These are phyloP conservation scores for Colletotrichum sp. DNA, from an alignment of 2,329 filamentous ascomycete species.

Conservation along the genomic window DNA sequence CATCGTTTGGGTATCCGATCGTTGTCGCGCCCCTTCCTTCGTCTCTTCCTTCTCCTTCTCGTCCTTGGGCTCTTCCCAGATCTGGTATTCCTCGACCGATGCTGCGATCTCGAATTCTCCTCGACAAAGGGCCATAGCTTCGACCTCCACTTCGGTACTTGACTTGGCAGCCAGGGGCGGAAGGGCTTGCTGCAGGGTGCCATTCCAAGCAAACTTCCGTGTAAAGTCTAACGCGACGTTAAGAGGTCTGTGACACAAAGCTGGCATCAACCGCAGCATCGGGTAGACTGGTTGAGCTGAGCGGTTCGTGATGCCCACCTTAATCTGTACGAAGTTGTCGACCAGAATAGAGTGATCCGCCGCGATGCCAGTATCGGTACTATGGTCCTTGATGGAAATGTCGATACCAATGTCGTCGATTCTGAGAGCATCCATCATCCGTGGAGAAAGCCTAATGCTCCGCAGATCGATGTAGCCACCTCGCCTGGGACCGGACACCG, in stretches of 20 bases:
- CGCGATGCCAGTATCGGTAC: slow-evolving; percentile 10
- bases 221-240: slow-evolving; percentile 80
- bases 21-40: slow-evolving; percentile 36
- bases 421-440: slow-evolving; percentile 85
- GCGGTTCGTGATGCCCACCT: slow-evolving; percentile 76
- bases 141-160: slow-evolving; percentile 66
- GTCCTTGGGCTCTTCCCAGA: slow-evolving; percentile 44
- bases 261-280: slow-evolving; percentile 77
- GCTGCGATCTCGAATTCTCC: slow-evolving; percentile 85
- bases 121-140: slow-evolving; percentile 76
- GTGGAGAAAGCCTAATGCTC: slow-evolving; percentile 71
- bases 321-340: slow-evolving; percentile 73
- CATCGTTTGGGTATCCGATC: slow-evolving; percentile 61
- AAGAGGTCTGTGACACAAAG: slow-evolving; percentile 73
- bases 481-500: slow-evolving; percentile 53
- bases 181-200: slow-evolving; percentile 77
- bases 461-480: slow-evolving; percentile 78
- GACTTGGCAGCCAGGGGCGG: slow-evolving; percentile 65
- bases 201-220: slow-evolving; percentile 84
- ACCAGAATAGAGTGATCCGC: slow-evolving; percentile 37
- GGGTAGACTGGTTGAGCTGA: slow-evolving; percentile 71
- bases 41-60: slow-evolving; percentile 31
- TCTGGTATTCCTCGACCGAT: slow-evolving; percentile 78
- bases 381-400: slow-evolving; percentile 53
- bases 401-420: slow-evolving; percentile 79